Conservation (phyloP, 305 asterid species). For the Fraxinus paxiana region DNA sequence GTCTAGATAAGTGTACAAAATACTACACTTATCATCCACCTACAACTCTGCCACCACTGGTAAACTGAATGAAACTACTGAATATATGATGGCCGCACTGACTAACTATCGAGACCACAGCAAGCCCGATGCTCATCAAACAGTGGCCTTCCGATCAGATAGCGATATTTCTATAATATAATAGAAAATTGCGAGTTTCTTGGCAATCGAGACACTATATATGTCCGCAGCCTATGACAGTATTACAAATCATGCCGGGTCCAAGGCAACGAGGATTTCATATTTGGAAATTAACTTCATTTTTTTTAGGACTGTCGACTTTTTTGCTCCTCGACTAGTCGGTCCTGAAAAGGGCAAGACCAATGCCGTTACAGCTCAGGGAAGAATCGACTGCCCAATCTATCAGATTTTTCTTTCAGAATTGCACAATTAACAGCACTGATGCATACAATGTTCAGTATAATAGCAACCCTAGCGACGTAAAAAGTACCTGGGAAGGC, state of each 20-base stretch:
- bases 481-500: slow-evolving; percentile 30
- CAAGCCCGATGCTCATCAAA: slow-evolving; percentile 59
- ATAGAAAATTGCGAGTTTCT: slow-evolving; percentile 53
- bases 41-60: too few species aligned
- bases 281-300: slow-evolving; percentile 56
- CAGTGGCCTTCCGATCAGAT: slow-evolving; percentile 74
- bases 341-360: slow-evolving; percentile 43
- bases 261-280: slow-evolving; percentile 62
- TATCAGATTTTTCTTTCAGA: slow-evolving; percentile 51
- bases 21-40: too few species aligned
- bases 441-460: slow-evolving; percentile 42
- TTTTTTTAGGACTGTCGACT: slow-evolving; percentile 47
- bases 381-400: slow-evolving; percentile 49
- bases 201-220: slow-evolving; percentile 67
- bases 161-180: slow-evolving; percentile 41
- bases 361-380: slow-evolving; percentile 58
- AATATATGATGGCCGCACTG: neutral
- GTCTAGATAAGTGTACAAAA: too few species aligned
- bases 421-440: slow-evolving; percentile 53
- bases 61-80: too few species aligned
- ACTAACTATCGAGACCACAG: slow-evolving; percentile 54
- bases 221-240: slow-evolving; percentile 53
- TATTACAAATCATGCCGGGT: slow-evolving; percentile 50
- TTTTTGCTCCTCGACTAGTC: slow-evolving; percentile 39
- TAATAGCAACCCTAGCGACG: slow-evolving; percentile 38